A percentile compares a stretch with the other conserved stretches of the same genome.
These are phyloP conservation scores for Umbelopsis sp. DNA, from an alignment of 371 early-diverging fungal genomes.

Conservation along the genomic window DNA sequence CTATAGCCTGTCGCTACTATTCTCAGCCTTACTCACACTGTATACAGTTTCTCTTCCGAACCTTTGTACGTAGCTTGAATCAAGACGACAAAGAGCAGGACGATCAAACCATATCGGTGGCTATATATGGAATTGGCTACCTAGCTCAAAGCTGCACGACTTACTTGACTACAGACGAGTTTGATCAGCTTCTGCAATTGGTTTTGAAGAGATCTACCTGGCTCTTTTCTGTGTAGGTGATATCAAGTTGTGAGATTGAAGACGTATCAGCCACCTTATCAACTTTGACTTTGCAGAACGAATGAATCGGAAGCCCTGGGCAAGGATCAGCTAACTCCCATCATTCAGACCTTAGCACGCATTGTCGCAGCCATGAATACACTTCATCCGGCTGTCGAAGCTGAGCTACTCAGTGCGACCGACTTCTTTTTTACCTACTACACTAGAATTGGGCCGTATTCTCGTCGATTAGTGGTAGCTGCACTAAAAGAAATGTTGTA, in stretches of 20 bases:
- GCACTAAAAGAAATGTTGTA: slow-evolving; percentile 54
- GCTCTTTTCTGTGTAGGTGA: slow-evolving; percentile 59
- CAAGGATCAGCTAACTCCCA: slow-evolving; percentile 59
- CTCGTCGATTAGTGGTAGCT: slow-evolving; percentile 43
- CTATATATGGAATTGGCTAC: slow-evolving; percentile 74
- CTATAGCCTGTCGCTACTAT: background rate
- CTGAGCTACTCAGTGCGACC: slow-evolving; percentile 53
- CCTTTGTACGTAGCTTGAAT: slow-evolving; percentile 45
- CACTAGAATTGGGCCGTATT: slow-evolving; percentile 39
- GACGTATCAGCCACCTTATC: background rate
- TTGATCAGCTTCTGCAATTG: slow-evolving; percentile 45
- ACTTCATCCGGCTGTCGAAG: slow-evolving; percentile 50
- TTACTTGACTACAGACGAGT: slow-evolving; percentile 44
- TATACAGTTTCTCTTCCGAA: slow-evolving; percentile 56
- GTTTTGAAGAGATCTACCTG: slow-evolving; percentile 61
- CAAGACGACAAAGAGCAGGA: slow-evolving; percentile 47
- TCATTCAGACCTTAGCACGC: slow-evolving; percentile 64
- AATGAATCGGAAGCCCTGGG: slow-evolving; percentile 39
- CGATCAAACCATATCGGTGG: slow-evolving; percentile 53
- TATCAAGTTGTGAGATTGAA: background rate
- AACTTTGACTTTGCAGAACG: slow-evolving; percentile 27
- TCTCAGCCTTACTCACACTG: background rate
- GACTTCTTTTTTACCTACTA: slow-evolving; percentile 48
- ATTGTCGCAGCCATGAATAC: slow-evolving; percentile 54
- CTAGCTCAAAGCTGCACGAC: slow-evolving; percentile 66